These are phyloP conservation scores for Apiospora kogelbergensis DNA, from an alignment of 2,329 filamentous ascomycete genomes.

Conservation along the genomic window DNA sequence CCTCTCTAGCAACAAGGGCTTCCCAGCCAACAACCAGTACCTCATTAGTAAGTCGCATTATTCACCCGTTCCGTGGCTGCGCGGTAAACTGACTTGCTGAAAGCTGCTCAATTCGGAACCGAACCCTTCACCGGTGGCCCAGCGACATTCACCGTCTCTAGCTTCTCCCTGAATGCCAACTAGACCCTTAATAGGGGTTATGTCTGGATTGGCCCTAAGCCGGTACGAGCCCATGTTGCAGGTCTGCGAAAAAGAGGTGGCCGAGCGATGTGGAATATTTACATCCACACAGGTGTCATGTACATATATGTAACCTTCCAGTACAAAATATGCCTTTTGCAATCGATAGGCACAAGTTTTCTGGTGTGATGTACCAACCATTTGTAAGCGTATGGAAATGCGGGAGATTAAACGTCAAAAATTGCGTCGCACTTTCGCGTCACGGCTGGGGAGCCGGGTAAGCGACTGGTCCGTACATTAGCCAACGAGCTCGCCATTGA, in stretches of 20 bases:
- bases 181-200: background rate
- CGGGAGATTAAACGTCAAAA: background rate
- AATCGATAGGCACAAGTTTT: background rate
- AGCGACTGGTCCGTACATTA: background rate
- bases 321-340: background rate
- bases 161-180: slow-evolving; percentile 3
- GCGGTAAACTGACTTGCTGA: background rate
- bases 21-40: slow-evolving; percentile 8
- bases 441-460: background rate
- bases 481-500: background rate
- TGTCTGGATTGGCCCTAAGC: background rate
- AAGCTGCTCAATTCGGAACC: slow-evolving; percentile 9
- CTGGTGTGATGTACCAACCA: background rate
- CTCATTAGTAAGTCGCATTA: slow-evolving; percentile 1
- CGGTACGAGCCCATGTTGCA: background rate
- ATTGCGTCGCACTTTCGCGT: background rate
- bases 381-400: background rate
- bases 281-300: background rate
- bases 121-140: slow-evolving; percentile 9
- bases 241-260: background rate
- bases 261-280: background rate
- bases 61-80: background rate
- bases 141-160: slow-evolving; percentile 1
- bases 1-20: slow-evolving; percentile 6
- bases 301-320: background rate